These are phyloP conservation scores for Penicillium macrosclerotiorum DNA, from an alignment of 495 filamentous ascomycete genomes.

Conservation along the genomic window DNA sequence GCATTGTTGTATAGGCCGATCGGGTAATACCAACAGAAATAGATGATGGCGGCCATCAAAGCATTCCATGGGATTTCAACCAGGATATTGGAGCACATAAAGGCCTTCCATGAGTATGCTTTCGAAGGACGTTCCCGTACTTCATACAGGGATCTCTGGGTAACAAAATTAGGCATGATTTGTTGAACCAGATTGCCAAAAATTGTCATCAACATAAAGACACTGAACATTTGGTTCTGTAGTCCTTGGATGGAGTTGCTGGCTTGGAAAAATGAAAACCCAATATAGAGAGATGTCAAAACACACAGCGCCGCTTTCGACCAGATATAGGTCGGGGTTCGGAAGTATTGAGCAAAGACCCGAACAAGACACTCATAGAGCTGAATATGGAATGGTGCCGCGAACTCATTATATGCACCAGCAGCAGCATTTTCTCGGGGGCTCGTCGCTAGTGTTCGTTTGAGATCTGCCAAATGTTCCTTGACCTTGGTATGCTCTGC, in stretches of 20 bases:
- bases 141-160: constrained; percentile 67
- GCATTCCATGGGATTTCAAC: constrained; percentile 74
- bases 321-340: constrained; percentile 33
- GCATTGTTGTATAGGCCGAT: constrained; percentile 53
- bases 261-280: constrained; percentile 83
- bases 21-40: constrained; percentile 59
- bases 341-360: constrained; percentile 47
- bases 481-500: constrained; percentile 61
- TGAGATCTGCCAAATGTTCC: constrained; percentile 43
- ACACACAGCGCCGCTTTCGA: constrained; percentile 14
- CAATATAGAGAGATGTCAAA: constrained; percentile 67
- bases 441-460: constrained; percentile 42
- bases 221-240: constrained; percentile 85
- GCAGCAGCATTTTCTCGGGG: constrained; percentile 7
- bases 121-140: constrained; percentile 69
- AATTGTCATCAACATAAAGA: constrained; percentile 86
- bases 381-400: constrained; percentile 48
- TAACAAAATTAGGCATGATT: constrained; percentile 69
- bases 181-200: constrained; percentile 79
- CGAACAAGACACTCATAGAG: constrained; percentile 42
- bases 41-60: constrained; percentile 60
- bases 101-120: constrained; percentile 72
- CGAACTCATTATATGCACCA: constrained; percentile 37
- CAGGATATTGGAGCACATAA: constrained; percentile 67
- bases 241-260: constrained; percentile 73